Percentiles rank a stretch among this genome's conserved stretches.
These are phyloP conservation scores for Venturia pyrina DNA, from an alignment of 2,329 filamentous ascomycete species.

Conservation along the genomic window DNA sequence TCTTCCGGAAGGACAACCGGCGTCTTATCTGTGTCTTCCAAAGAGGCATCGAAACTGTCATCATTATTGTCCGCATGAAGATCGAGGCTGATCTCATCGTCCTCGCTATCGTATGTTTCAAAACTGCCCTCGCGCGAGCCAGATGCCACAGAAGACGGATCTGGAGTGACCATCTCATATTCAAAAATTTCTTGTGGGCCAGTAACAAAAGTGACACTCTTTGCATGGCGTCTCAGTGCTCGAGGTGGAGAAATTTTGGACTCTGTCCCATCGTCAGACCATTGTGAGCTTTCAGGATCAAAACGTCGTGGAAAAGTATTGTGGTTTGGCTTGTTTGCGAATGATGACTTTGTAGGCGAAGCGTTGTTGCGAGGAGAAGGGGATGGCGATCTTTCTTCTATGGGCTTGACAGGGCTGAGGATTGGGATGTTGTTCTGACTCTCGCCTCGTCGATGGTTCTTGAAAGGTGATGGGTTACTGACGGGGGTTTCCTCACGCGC, in stretches of 20 bases:
- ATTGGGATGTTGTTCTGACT: slow-evolving; percentile 52
- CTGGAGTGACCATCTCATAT: slow-evolving; percentile 95
- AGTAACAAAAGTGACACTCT: slow-evolving; percentile 94
- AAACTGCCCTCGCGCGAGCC: slow-evolving; percentile 90
- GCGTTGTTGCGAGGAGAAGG: slow-evolving; percentile 38
- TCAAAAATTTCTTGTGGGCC: slow-evolving; percentile 92
- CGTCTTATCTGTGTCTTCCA: slow-evolving; percentile 94
- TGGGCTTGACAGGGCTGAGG: slow-evolving; percentile 43
- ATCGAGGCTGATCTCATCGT: slow-evolving; percentile 7
- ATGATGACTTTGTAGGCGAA: slow-evolving; percentile 83
- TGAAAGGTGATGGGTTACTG: not conserved
- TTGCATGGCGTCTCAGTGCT: slow-evolving; percentile 71
- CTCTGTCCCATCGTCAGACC: slow-evolving; percentile 36
- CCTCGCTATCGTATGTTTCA: slow-evolving; percentile 48
- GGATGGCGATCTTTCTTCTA: slow-evolving; percentile 18
- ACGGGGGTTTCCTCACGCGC: slow-evolving; percentile 40
- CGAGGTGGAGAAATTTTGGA: slow-evolving; percentile 45
- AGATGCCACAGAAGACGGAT: slow-evolving; percentile 83
- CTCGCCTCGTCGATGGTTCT: slow-evolving; percentile 35
- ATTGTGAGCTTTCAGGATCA: slow-evolving; percentile 57
- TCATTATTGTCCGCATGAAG: slow-evolving; percentile 36
- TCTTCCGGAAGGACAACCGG: slow-evolving; percentile 96
- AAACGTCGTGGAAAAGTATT: slow-evolving; percentile 51
- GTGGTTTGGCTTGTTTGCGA: slow-evolving; percentile 55
- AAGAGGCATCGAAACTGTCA: slow-evolving; percentile 87